Conservation (phyloP, 768 basidiomycete species). For the Rhizopogon vulgaris region DNA sequence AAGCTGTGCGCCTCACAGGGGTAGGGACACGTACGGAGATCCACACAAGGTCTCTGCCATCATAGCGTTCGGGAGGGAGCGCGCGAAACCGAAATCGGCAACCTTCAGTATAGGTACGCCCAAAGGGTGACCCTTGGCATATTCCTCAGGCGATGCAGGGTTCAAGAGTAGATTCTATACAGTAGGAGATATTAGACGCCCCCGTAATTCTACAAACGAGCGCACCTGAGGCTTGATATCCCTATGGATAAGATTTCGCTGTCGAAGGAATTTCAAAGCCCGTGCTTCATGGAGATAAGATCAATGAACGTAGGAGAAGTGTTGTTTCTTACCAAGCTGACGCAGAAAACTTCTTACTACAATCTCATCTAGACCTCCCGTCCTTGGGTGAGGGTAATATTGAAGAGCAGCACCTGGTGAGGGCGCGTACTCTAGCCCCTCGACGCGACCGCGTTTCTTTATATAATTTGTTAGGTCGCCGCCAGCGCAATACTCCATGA, state of each 20-base stretch:
- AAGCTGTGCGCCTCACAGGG: background rate
- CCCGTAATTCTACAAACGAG: background rate
- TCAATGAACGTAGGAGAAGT: background rate
- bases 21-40: conserved; percentile 66
- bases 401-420: conserved; percentile 60
- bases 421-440: conserved; percentile 79
- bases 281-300: conserved; percentile 47
- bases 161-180: conserved; percentile 82
- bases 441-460: conserved; percentile 93
- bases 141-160: conserved; percentile 72
- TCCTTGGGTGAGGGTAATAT: conserved; percentile 88
- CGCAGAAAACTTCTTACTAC: conserved; percentile 89
- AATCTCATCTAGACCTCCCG: conserved; percentile 85
- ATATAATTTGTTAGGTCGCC: conserved; percentile 96
- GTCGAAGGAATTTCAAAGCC: conserved; percentile 87
- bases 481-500: conserved; percentile 97
- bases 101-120: conserved; percentile 89
- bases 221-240: conserved; percentile 93
- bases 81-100: conserved; percentile 97
- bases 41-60: conserved; percentile 98
- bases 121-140: conserved; percentile 81
- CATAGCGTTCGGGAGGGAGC: conserved; percentile 84
- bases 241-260: conserved; percentile 87
- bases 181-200: conserved; percentile 4
- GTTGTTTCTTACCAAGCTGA: conserved; percentile 62